Conservation (phyloP, 2,329 filamentous ascomycete species). For the Talaromyces sp. region DNA sequence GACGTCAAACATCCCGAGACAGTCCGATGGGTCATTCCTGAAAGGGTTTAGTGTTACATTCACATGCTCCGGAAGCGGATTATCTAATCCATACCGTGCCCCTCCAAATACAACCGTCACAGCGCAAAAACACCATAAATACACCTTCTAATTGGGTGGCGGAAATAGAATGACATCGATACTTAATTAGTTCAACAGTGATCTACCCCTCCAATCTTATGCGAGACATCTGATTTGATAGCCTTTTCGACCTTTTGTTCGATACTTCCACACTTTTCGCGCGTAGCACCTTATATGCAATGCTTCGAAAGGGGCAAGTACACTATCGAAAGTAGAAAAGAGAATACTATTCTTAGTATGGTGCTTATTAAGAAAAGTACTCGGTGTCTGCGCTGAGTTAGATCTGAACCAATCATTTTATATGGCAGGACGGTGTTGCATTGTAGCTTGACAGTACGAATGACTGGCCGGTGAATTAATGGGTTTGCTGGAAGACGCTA, state of each 20-base stretch:
- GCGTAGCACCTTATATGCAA: not conserved
- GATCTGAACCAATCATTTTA: not conserved
- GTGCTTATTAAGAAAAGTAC: not conserved
- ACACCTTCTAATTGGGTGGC: not conserved
- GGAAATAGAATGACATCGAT: conserved; percentile 1
- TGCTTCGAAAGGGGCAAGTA: not conserved
- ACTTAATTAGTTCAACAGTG: not conserved
- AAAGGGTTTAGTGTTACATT: not conserved
- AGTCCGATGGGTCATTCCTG: not conserved
- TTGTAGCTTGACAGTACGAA: not conserved
- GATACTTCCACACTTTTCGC: not conserved
- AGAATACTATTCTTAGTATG: not conserved
- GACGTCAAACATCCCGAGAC: conserved; percentile 1
- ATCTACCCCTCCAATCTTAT: not conserved
- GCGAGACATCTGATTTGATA: not conserved
- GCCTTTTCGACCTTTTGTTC: not conserved
- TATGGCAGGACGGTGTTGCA: not conserved
- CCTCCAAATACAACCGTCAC: not conserved
- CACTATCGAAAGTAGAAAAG: not conserved
- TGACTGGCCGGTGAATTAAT: not conserved
- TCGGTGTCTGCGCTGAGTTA: not conserved
- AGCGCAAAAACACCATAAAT: not conserved
- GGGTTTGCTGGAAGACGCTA: not conserved
- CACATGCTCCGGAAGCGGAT: not conserved
- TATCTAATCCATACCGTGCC: not conserved